These are phyloP conservation scores for Orobanche coerulescens DNA, from an alignment of 257 asterid species.

Conservation along the genomic window DNA sequence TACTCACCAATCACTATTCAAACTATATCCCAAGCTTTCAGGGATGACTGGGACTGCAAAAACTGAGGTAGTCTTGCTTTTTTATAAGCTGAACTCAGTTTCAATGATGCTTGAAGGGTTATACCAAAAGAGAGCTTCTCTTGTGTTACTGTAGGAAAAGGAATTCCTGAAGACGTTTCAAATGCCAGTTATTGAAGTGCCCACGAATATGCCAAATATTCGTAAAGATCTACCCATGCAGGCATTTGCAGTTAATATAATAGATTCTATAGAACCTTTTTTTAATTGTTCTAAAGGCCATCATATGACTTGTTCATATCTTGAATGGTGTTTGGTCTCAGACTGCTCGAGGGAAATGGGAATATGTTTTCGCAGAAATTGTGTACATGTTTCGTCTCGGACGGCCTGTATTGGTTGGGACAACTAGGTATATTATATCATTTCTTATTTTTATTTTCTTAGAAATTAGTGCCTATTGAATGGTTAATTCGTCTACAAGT, in stretches of 20 bases:
- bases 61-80: constrained; percentile 59
- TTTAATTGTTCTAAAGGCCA: constrained; percentile 9
- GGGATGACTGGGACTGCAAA: constrained; percentile 99
- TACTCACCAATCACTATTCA: constrained; percentile 91
- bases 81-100: constrained; percentile 5
- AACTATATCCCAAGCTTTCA: constrained; percentile 90
- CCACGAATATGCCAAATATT: constrained; percentile 81
- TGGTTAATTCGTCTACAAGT: constrained; percentile 6
- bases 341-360: constrained; percentile 98
- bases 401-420: constrained; percentile 93
- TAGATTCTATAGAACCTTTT: background rate
- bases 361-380: constrained; percentile 69
- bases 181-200: constrained; percentile 90
- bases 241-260: constrained; percentile 86
- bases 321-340: constrained; percentile 27
- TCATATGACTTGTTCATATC: constrained; percentile 21
- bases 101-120: constrained; percentile 15
- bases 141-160: constrained; percentile 53
- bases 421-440: constrained; percentile 60
- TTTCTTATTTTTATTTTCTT: constrained; percentile 21
- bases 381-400: constrained; percentile 79
- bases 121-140: background rate
- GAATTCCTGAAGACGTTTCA: constrained; percentile 92
- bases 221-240: constrained; percentile 81
- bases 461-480: constrained; percentile 13